Base-by-base conservation (phyloP, 495 filamentous ascomycete genomes). In the Daldinia concentrica region DNA sequence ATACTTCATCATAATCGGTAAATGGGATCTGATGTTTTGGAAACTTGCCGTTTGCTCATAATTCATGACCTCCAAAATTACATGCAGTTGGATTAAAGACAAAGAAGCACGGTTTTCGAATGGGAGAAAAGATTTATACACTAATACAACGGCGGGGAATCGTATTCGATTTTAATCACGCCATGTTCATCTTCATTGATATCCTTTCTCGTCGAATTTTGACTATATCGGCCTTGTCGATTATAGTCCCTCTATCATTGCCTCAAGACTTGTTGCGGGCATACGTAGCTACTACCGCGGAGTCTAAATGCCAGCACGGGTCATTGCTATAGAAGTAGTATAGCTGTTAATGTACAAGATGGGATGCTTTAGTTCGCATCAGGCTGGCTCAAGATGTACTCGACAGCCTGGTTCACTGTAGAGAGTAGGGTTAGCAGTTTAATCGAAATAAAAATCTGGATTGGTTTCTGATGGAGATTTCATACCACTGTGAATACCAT, bases 401-500 rank as follows among this genome's bases (percentile, higher is more conserved):
- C 89, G 67, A 98, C 93, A 60, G 95, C 95, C 87, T 97, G 90
- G 78, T 96, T 92, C 71, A 98, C 95, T 98, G 75, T 82, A 67
- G 81, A 34, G 0, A 22, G 17, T 48, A 41, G 15, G 29, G 55
- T 64, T 58, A 78, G 78, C 50, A 76, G 9, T 58, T 11, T 26
- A 61, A 24, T n/a, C 3, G n/a, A 19, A 6, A 30, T 19, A 45
- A 43, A 30, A 34, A 17, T n/a, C n/a, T 45, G 24, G 22, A 6
- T 39, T 45, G 60, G 24, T 26, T 15, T 36, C 14, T 7, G 22
- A 9, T 11, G 19, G 15, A 48, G 55, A 59, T 19, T n/a, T 86
- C 95, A 72, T 94, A 97, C 95, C 90, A 79, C 93, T 97, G 87
- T 95, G 93, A 80, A 99, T 97, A 71, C 88, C 86, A 84, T 99